Conservation (phyloP, 805 yeast genomes). For the Yarrowia sp. region DNA sequence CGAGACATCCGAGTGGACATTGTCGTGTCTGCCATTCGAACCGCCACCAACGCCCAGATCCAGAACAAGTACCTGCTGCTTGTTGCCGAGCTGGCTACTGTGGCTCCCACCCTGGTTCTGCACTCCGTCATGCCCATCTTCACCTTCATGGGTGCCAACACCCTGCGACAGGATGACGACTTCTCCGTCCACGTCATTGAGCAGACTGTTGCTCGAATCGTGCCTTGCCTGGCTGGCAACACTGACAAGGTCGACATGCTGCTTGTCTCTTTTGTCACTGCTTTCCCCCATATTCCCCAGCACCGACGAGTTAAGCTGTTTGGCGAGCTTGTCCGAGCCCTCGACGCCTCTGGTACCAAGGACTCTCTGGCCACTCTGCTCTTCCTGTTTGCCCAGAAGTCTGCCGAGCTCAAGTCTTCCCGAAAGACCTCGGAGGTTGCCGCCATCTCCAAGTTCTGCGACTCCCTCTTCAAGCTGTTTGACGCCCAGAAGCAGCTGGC, state of each 20-base stretch:
- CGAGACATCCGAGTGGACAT: slow-evolving; percentile 72
- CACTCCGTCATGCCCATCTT: slow-evolving; percentile 99
- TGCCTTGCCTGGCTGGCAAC: slow-evolving; percentile 71
- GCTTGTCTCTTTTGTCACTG: slow-evolving; percentile 85
- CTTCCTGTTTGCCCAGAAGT: slow-evolving; percentile 79
- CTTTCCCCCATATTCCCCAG: slow-evolving; percentile 92
- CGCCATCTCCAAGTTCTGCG: slow-evolving; percentile 12
- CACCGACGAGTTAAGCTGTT: slow-evolving; percentile 89
- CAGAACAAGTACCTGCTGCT: slow-evolving; percentile 85
- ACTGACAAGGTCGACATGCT: slow-evolving; percentile 66
- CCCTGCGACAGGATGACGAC: slow-evolving; percentile 94
- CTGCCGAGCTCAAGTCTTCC: slow-evolving; percentile 51
- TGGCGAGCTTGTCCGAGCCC: slow-evolving; percentile 71
- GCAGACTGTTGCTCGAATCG: slow-evolving; percentile 82
- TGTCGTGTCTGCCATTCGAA: slow-evolving; percentile 84
- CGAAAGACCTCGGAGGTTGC: slow-evolving; percentile 45
- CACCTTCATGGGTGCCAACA: slow-evolving; percentile 98
- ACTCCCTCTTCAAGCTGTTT: slow-evolving; percentile 53
- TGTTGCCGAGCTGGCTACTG: slow-evolving; percentile 79
- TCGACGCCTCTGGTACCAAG: slow-evolving; percentile 51
- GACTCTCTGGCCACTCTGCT: slow-evolving; percentile 68
- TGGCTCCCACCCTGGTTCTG: slow-evolving; percentile 86
- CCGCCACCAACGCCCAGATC: slow-evolving; percentile 88
- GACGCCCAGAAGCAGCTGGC: slow-evolving; percentile 55
- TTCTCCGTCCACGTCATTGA: slow-evolving; percentile 90